Evolutionary conservation across 257 asterid genomes (phyloP), one percentile per base, ranked within the genome.

Genomic region (Plantago major): DNA sequence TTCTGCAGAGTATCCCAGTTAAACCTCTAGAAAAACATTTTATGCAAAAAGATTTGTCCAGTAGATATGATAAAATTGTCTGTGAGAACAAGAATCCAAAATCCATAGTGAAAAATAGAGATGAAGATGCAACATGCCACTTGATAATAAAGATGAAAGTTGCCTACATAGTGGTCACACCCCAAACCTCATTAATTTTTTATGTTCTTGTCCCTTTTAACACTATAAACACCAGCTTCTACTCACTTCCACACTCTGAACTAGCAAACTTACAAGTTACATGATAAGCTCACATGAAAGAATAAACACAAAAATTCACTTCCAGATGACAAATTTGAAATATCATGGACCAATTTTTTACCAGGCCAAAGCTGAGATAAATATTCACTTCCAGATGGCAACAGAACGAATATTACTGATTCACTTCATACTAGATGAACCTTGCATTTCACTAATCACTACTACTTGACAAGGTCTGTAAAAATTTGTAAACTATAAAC

Each of bases 221-320:
- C 61, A 58, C 71, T 59, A 18, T 66, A 69, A 68, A 49, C 68
- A 53, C 58, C 68, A 47, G 61, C 53, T 57, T 55, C 63, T 52
- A 64, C 66, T 65, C 57, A 51, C 79, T 61, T 74, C 70, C 67
- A 58, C 54, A 22, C 1, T 22, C 69, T 17, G 67, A 64, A 67
- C 47, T 49, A 58, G 46, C 68, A 53, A 53, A 11, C 16, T 1
- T 12, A 26, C 42, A 48, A n/a, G n/a, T 8, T 47, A 47, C 16
- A 15, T 15, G 10, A 16, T 14, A 0, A 48, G 18, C 13, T 48
- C 11, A 48, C 10, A 18, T 9, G 3, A 47, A 11, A 56, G 7
- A 5, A n/a, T n/a, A n/a, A 60, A n/a, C n/a, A 22, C 26, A 22
- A 33, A 33, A 33, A 33, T 7, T 4, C 40, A 5, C 40, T 33